Conservation (phyloP, 192 early-diverging fungal species). For the Entomortierella beljakovae region DNA sequence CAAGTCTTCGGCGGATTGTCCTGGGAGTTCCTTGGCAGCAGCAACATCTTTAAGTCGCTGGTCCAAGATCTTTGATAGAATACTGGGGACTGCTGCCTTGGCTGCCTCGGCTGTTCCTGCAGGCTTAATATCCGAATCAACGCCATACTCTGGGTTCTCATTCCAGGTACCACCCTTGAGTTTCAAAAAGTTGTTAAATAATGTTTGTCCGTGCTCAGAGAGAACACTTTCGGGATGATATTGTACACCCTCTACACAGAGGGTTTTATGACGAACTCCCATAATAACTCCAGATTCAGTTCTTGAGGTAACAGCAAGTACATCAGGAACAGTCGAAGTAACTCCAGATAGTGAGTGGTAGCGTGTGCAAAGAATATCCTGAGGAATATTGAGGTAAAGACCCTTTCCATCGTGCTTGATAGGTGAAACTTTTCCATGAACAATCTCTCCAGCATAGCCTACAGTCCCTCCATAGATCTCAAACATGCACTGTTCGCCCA, state of each 20-base stretch:
- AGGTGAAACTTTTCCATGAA: conserved; percentile 96
- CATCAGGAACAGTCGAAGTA: conserved; percentile 81
- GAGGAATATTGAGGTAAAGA: conserved; percentile 84
- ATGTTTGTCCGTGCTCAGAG: conserved; percentile 87
- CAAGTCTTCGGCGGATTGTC: conserved; percentile 75
- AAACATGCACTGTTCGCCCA: conserved; percentile 98
- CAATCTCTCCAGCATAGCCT: conserved; percentile 93
- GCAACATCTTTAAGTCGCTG: conserved; percentile 87
- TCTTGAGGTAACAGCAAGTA: conserved; percentile 89
- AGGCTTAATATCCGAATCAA: conserved; percentile 60
- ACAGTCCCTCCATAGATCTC: conserved; percentile 96
- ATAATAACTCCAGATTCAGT: conserved; percentile 88
- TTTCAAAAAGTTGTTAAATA: conserved; percentile 92
- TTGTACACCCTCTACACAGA: conserved; percentile 95
- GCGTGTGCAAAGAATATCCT: conserved; percentile 89
- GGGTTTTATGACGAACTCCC: conserved; percentile 93
- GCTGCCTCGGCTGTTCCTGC: conserved; percentile 53
- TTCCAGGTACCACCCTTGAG: conserved; percentile 92
- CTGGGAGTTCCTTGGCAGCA: conserved; percentile 76
- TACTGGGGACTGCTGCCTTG: conserved; percentile 62
- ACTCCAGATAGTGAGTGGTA: conserved; percentile 98
- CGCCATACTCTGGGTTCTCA: conserved; percentile 64
- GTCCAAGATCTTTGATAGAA: conserved; percentile 85
- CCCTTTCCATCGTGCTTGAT: conserved; percentile 94
- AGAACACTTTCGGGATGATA: conserved; percentile 99